Conservation (phyloP, 1,284 basidiomycete species). For the Polyporus tsugae region DNA sequence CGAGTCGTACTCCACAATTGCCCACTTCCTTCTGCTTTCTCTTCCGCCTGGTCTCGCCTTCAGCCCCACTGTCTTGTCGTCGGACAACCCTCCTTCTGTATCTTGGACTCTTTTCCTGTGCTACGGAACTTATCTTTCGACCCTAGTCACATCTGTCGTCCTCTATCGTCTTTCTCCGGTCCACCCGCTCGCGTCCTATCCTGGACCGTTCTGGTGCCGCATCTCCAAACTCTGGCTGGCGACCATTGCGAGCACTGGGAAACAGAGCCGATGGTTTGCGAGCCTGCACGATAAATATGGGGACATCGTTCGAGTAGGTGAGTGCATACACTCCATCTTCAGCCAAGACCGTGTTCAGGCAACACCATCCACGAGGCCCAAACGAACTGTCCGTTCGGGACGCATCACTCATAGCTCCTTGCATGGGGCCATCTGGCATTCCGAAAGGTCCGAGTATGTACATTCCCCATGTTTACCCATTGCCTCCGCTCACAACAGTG, state of each 20-base stretch:
- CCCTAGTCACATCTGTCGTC: slow-evolving; percentile 30
- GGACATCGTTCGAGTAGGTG: slow-evolving; percentile 43
- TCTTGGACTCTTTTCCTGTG: slow-evolving; percentile 8
- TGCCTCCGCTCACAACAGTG: background rate
- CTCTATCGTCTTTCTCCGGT: slow-evolving; percentile 43
- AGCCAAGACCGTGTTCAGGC: background rate
- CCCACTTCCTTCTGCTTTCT: slow-evolving; percentile 22
- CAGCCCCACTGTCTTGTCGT: background rate
- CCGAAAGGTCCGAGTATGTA: background rate
- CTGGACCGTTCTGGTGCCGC: slow-evolving; percentile 39
- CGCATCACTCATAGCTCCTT: background rate
- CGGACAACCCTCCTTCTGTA: background rate
- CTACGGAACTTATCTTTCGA: slow-evolving; percentile 17
- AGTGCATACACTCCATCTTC: background rate
- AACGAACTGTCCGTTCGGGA: slow-evolving; percentile 20
- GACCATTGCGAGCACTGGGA: background rate
- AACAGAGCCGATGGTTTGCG: slow-evolving; percentile 9
- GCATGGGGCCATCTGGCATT: background rate
- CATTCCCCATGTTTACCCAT: background rate
- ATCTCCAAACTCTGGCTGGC: slow-evolving; percentile 32
- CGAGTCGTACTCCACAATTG: slow-evolving; percentile 9
- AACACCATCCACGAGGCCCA: slow-evolving; percentile 11
- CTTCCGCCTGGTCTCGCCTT: slow-evolving; percentile 16
- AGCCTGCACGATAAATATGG: slow-evolving; percentile 41
- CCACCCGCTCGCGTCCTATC: slow-evolving; percentile 42